Evolutionary conservation across 306 rosid species (phyloP), one percentile per base, ranked within the genome.

Genomic region (Medicago truncatula): DNA sequence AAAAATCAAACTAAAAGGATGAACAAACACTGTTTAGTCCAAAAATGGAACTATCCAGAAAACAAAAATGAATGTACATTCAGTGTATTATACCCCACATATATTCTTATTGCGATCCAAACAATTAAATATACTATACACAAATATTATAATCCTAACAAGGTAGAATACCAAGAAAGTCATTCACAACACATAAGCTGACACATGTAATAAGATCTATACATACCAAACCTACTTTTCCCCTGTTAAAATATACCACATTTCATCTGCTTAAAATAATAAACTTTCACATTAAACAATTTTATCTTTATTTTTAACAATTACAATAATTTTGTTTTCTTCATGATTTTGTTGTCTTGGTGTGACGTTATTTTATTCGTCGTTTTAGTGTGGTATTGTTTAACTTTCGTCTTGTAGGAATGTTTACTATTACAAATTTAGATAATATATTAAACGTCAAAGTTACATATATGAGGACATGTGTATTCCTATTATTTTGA

Each of bases 161-260:
- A 53, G 59, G 12, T 53, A 66, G 71, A 66, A 76, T 76, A 65
- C 57, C 66, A 52, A 76, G 73, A 76, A 76, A 65, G 44, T 21
- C 50, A 76, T 25, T 39, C 31, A 8, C 18, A 76, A n/a, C 23
- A 31, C 71, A 61, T 46, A 10, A 40, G 34, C 17, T 41, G 17
- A 54, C 71, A 67, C 71, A 67, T 67, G 71, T 67, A 17, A 60
- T 3, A 28, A 28, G 31, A 69, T 52, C 61, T 1, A 49, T 8
- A 50, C 49, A 34, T 34, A 47, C 63, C 75, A 68, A 68, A 47
- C 58, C 73, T 23, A 47, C 73, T 47, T 74, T 61, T 76, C 65
- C 54, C 73, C 49, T 25, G 34, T 43, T 80, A 67, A 39, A 71
- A 49, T 78, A 39, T 67, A 9, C 59, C 11, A 43, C 13, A 28